Evolutionary conservation across 805 yeast species (phyloP).

Genomic region (Yamadazyma paraphyllophila): DNA sequence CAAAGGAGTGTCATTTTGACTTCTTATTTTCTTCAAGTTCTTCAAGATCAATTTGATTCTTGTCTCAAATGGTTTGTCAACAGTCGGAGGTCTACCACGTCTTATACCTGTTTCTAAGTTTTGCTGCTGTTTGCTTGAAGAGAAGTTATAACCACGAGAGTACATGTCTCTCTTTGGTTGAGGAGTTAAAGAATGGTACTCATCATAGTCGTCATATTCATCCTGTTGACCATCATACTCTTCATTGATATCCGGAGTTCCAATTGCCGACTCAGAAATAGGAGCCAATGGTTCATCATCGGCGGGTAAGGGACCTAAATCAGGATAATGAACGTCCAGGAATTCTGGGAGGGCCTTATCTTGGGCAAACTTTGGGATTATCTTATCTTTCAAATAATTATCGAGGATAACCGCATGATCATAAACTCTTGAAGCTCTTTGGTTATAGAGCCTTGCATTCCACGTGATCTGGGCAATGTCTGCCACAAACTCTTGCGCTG

Average conservation of each 20-base stretch:
- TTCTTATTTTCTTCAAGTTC: slow-evolving; percentile 70
- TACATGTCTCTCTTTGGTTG: slow-evolving; percentile 8
- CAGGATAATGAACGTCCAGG: slow-evolving; percentile 50
- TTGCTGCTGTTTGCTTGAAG: neutral
- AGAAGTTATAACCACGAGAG: neutral
- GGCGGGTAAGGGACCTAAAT: slow-evolving; percentile 67
- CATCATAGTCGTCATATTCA: slow-evolving; percentile 18
- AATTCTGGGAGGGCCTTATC: slow-evolving; percentile 38
- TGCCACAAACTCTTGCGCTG: slow-evolving; percentile 65
- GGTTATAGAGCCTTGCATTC: slow-evolving; percentile 87
- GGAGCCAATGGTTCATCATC: slow-evolving; percentile 21
- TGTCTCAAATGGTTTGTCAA: slow-evolving; percentile 88
- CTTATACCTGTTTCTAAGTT: slow-evolving; percentile 50
- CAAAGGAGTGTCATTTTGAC: slow-evolving; percentile 46
- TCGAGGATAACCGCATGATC: slow-evolving; percentile 64
- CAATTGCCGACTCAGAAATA: neutral
- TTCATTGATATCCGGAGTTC: slow-evolving; percentile 6
- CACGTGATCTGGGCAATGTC: slow-evolving; percentile 84
- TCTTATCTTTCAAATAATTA: slow-evolving; percentile 43
- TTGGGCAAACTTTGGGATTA: slow-evolving; percentile 48
- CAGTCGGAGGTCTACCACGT: slow-evolving; percentile 88
- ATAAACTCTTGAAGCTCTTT: slow-evolving; percentile 64
- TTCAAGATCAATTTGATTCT: slow-evolving; percentile 85
- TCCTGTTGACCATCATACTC: slow-evolving; percentile 17
- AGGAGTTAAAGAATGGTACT: slow-evolving; percentile 12